Conservation (phyloP, 371 early-diverging fungal genomes). For the Aphelidium insulamus region DNA sequence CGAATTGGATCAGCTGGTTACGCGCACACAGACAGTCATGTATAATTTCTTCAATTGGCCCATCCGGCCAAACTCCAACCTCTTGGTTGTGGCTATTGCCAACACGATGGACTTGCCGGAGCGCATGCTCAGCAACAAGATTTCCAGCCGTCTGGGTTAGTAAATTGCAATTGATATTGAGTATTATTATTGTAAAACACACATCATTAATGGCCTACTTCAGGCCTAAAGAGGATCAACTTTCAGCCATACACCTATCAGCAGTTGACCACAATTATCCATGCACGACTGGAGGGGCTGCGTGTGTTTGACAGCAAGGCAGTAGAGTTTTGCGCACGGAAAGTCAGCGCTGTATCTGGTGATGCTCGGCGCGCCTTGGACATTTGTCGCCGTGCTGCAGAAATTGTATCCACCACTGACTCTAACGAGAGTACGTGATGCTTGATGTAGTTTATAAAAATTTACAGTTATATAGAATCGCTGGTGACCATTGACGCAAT, state of each 20-base stretch:
- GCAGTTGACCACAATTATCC: slow-evolving; percentile 64
- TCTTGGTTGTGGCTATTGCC: slow-evolving; percentile 88
- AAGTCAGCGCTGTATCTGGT: slow-evolving; percentile 84
- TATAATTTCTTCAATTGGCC: slow-evolving; percentile 98
- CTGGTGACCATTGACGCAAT: slow-evolving; percentile 52
- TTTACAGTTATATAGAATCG: slow-evolving; percentile 7
- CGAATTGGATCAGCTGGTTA: slow-evolving; percentile 88
- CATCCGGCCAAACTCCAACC: slow-evolving; percentile 43
- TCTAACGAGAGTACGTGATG: not conserved
- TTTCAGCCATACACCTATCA: slow-evolving; percentile 72
- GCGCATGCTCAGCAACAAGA: slow-evolving; percentile 66
- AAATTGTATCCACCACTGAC: not conserved
- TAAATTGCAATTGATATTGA: not conserved
- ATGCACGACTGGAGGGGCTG: slow-evolving; percentile 46
- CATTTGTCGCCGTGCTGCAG: slow-evolving; percentile 41
- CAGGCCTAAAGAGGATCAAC: slow-evolving; percentile 58
- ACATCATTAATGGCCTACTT: slow-evolving; percentile 2
- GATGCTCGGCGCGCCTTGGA: slow-evolving; percentile 92
- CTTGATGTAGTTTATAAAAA: slow-evolving; percentile 21
- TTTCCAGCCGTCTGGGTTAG: slow-evolving; percentile 76
- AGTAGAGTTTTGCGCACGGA: slow-evolving; percentile 77
- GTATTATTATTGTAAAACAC: not conserved
- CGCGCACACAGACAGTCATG: slow-evolving; percentile 75
- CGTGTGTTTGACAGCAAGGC: slow-evolving; percentile 57
- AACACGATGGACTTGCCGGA: slow-evolving; percentile 98